Conservation (phyloP, 495 filamentous ascomycete genomes). For the Cercophora samala region DNA sequence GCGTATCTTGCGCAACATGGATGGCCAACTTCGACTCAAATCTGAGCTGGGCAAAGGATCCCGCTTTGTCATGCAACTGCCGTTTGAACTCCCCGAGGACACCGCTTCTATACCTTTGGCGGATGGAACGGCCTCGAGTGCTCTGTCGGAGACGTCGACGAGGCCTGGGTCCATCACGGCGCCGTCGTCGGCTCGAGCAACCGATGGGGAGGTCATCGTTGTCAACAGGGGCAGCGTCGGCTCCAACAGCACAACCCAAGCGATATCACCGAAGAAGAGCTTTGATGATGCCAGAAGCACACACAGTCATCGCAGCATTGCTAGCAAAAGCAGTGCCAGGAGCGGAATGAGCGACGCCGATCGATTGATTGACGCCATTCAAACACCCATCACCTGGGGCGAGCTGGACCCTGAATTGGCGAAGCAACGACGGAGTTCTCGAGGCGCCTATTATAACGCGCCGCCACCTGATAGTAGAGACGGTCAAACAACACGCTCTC, state of each 20-base stretch:
- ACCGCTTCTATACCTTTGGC: slow-evolving; percentile 30
- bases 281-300: slow-evolving; percentile 44
- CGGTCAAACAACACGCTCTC: slow-evolving; percentile 14
- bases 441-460: slow-evolving; percentile 17
- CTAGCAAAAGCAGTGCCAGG: slow-evolving; percentile 43
- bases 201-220: slow-evolving; percentile 56
- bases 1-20: slow-evolving; percentile 81
- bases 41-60: slow-evolving; percentile 86
- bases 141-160: slow-evolving; percentile 10
- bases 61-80: slow-evolving; percentile 70
- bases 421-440: slow-evolving; percentile 18
- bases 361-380: slow-evolving; percentile 70
- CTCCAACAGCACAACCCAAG: slow-evolving; percentile 16
- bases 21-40: slow-evolving; percentile 82
- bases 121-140: slow-evolving; percentile 8
- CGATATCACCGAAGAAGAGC: slow-evolving; percentile 30
- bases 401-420: slow-evolving; percentile 35
- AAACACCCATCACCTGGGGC: slow-evolving; percentile 52
- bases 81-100: slow-evolving; percentile 59
- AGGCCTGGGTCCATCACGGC: slow-evolving; percentile 15
- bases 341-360: slow-evolving; percentile 69
- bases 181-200: slow-evolving; percentile 26
- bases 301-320: slow-evolving; percentile 52
- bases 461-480: neutral
- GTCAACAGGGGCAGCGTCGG: slow-evolving; percentile 44